phyloP scores from a whole-genome alignment of 1,139 yeast genomes.

The Scheffersomyces cryptocercus region DNA sequence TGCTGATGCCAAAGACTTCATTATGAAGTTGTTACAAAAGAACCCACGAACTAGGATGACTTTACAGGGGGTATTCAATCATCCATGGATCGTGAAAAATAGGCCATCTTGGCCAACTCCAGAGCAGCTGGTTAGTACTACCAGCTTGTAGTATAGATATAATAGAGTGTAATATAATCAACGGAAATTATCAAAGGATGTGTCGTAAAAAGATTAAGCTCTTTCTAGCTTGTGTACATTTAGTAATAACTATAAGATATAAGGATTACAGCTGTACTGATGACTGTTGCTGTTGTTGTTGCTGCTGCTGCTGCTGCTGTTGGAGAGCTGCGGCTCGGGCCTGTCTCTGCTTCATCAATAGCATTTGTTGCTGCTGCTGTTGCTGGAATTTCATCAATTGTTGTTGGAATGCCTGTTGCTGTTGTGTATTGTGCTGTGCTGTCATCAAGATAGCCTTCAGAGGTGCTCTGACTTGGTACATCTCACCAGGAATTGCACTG shows the following conservation, averaged over 20 bases:
- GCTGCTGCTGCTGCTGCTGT: slow-evolving; percentile 34
- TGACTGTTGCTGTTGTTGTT: slow-evolving; percentile 27
- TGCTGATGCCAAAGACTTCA: slow-evolving; percentile 76
- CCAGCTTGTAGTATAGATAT: no score
- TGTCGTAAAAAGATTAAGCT: no score
- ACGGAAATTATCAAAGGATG: no score
- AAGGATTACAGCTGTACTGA: not conserved
- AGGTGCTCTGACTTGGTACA: slow-evolving; percentile 65
- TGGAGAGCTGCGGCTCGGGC: slow-evolving; percentile 14
- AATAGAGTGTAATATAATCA: no score
- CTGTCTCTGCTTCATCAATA: slow-evolving; percentile 31
- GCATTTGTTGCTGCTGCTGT: slow-evolving; percentile 35
- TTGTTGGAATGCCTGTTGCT: slow-evolving; percentile 53
- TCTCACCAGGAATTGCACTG: slow-evolving; percentile 53
- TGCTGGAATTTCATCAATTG: slow-evolving; percentile 48
- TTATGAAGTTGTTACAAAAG: slow-evolving; percentile 57
- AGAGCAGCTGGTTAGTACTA: no score
- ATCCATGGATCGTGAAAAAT: slow-evolving; percentile 82
- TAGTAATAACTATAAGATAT: no score
- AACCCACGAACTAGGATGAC: slow-evolving; percentile 68
- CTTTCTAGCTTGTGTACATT: no score
- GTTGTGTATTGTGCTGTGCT: slow-evolving; percentile 45
- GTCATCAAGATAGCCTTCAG: slow-evolving; percentile 49
- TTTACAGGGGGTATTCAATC: slow-evolving; percentile 61
- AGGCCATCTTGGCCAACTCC: slow-evolving; percentile 43